Evolutionary conservation across 352 stramenopile species (phyloP).

Genomic region (Pythium chondricola): DNA sequence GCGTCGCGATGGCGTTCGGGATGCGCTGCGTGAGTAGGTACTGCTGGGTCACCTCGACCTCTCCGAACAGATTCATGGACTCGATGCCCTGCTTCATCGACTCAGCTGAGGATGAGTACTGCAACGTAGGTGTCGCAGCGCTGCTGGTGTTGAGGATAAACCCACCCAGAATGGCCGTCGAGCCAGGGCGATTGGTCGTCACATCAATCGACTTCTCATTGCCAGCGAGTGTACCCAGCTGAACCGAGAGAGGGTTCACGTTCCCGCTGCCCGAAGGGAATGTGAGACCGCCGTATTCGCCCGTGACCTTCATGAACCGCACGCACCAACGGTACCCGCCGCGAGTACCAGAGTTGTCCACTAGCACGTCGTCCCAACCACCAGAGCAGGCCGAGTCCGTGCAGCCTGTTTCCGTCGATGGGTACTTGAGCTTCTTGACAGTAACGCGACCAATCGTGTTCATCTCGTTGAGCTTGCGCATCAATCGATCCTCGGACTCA

Average conservation of each 20-base stretch:
- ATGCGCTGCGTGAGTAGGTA: slow-evolving; percentile 52
- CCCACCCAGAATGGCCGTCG: slow-evolving; percentile 35
- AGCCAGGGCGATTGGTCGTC: slow-evolving; percentile 42
- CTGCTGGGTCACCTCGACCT: slow-evolving; percentile 56
- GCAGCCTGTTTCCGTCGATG: slow-evolving; percentile 59
- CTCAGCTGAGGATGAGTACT: slow-evolving; percentile 51
- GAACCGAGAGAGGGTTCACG: slow-evolving; percentile 45
- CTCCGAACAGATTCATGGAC: slow-evolving; percentile 65
- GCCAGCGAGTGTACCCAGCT: slow-evolving; percentile 29
- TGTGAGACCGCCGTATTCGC: slow-evolving; percentile 61
- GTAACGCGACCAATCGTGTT: slow-evolving; percentile 89
- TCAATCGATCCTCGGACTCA: slow-evolving; percentile 76
- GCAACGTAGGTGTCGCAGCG: slow-evolving; percentile 37
- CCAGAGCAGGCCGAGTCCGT: slow-evolving; percentile 51
- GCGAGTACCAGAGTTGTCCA: slow-evolving; percentile 64
- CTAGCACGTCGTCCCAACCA: slow-evolving; percentile 87
- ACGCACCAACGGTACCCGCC: slow-evolving; percentile 80
- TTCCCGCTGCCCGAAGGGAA: slow-evolving; percentile 78
- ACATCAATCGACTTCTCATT: slow-evolving; percentile 47
- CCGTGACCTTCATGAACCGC: slow-evolving; percentile 66
- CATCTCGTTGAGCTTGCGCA: slow-evolving; percentile 94
- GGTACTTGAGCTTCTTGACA: slow-evolving; percentile 87
- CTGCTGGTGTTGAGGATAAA: slow-evolving; percentile 42
- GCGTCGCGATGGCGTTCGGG: slow-evolving; percentile 37
- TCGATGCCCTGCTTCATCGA: slow-evolving; percentile 70